These are phyloP conservation scores for Candida broadrunensis DNA, from an alignment of 805 yeast genomes.

Conservation along the genomic window DNA sequence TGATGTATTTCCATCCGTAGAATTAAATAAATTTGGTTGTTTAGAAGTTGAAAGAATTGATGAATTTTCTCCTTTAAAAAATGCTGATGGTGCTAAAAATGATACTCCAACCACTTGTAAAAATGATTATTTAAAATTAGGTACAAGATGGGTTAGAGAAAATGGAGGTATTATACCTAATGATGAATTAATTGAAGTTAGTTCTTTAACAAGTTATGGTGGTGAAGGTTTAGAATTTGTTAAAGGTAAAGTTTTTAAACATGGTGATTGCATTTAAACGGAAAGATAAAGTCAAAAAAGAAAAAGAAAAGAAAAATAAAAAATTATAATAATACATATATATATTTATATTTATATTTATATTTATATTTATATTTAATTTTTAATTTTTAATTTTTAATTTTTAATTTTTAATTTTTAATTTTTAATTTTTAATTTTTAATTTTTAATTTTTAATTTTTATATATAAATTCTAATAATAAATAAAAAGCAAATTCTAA, in stretches of 20 bases:
- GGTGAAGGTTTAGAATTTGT: constrained; percentile 69
- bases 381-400: too few relatives aligned
- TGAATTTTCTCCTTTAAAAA: constrained; percentile 93
- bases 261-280: constrained; percentile 31
- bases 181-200: constrained; percentile 69
- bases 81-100: constrained; percentile 75
- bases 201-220: constrained; percentile 67
- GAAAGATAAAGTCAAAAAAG: too few relatives aligned
- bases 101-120: constrained; percentile 87
- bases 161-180: constrained; percentile 65
- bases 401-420: too few relatives aligned
- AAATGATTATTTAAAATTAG: constrained; percentile 57
- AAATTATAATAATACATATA: too few relatives aligned
- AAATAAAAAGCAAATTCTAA: too few relatives aligned
- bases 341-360: too few relatives aligned
- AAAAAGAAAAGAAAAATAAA: background rate
- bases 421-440: too few relatives aligned
- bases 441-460: too few relatives aligned
- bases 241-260: constrained; percentile 41
- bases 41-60: constrained; percentile 81
- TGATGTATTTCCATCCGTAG: constrained; percentile 86
- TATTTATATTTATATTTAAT: too few relatives aligned
- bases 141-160: constrained; percentile 67
- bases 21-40: constrained; percentile 74
- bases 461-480: too few relatives aligned